Evolutionary conservation across 2,329 filamentous ascomycete genomes (phyloP).

Genomic region (Fusarium dlaminii): DNA sequence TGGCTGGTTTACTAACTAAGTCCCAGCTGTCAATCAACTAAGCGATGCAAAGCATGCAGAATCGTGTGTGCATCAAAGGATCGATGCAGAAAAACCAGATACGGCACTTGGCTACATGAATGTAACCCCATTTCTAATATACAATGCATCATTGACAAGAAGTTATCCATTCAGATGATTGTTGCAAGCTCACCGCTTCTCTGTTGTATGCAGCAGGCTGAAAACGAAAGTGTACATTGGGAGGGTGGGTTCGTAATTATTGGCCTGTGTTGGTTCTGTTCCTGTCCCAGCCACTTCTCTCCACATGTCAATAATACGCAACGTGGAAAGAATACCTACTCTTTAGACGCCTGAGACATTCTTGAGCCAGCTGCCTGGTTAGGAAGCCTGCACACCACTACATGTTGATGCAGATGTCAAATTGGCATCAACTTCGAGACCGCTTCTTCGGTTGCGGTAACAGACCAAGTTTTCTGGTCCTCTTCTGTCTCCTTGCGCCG

Average conservation of each 20-base stretch:
- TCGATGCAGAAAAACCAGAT: slow-evolving; percentile 2
- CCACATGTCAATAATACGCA: background rate
- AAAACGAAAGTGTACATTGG: background rate
- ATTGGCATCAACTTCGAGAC: slow-evolving; percentile 7
- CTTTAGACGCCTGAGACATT: background rate
- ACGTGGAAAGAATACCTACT: background rate
- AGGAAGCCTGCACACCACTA: background rate
- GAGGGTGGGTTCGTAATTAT: background rate
- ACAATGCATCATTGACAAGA: background rate
- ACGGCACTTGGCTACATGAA: background rate
- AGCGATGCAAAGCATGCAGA: slow-evolving; percentile 7
- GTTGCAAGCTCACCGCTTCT: slow-evolving; percentile 8
- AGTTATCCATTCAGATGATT: background rate
- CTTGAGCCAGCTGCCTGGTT: background rate
- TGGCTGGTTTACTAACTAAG: background rate
- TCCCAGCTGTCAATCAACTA: background rate
- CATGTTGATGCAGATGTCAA: slow-evolving; percentile 16
- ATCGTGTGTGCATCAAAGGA: background rate
- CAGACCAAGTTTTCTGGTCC: background rate
- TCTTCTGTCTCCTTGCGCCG: background rate
- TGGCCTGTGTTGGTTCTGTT: slow-evolving; percentile 7
- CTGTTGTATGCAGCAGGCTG: background rate
- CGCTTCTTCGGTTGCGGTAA: background rate
- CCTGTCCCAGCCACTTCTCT: background rate
- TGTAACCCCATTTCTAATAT: background rate